Evolutionary conservation across 352 stramenopile genomes (phyloP).

Genomic region (Globisporangium orthogonon): DNA sequence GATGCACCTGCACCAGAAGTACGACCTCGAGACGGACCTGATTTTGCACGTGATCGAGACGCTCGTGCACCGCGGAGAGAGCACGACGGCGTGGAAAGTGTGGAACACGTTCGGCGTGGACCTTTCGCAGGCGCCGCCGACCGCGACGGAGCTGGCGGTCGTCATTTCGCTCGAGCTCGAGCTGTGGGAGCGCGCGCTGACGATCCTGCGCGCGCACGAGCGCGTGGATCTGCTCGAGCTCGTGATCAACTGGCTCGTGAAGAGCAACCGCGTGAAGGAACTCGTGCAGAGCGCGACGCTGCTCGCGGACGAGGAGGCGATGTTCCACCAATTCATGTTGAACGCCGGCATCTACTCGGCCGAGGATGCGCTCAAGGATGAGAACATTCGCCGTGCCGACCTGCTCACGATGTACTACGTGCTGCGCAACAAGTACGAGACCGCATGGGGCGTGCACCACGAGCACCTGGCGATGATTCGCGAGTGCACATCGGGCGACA

Average conservation of each 20-base stretch:
- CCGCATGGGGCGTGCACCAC: constrained; percentile 70
- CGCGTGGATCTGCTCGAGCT: constrained; percentile 52
- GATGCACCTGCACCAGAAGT: constrained; percentile 68
- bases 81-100: constrained; percentile 78
- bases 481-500: constrained; percentile 50
- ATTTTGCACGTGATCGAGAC: constrained; percentile 78
- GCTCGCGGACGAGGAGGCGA: constrained; percentile 36
- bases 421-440: constrained; percentile 63
- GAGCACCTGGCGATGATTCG: constrained; percentile 72
- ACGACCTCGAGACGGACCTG: constrained; percentile 61
- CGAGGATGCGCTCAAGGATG: constrained; percentile 55
- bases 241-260: constrained; percentile 70
- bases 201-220: constrained; percentile 48
- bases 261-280: constrained; percentile 66
- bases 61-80: constrained; percentile 67
- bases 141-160: constrained; percentile 62
- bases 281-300: constrained; percentile 61
- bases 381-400: constrained; percentile 67
- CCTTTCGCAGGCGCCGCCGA: constrained; percentile 30
- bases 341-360: constrained; percentile 34
- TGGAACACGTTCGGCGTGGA: constrained; percentile 76
- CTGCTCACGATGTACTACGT: constrained; percentile 85
- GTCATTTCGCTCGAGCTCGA: constrained; percentile 72
- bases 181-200: constrained; percentile 66
- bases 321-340: constrained; percentile 76